Percentiles rank a stretch among this genome's conserved stretches.
phyloP scores from a whole-genome alignment of 495 filamentous ascomycete genomes.

The Pseudomonodictys pantanalensis region DNA sequence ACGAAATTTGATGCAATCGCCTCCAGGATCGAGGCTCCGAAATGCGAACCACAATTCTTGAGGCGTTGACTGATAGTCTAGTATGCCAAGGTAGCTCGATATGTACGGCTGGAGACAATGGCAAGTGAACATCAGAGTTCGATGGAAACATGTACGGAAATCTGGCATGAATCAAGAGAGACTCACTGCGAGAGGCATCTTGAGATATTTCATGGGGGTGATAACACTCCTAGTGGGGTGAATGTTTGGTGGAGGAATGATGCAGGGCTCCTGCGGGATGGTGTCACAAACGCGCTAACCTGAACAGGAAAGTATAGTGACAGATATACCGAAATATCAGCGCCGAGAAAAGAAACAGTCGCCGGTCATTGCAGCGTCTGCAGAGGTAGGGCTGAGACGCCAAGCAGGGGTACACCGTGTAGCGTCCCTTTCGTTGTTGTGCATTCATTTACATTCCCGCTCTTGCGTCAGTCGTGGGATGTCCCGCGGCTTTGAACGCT shows the following conservation, averaged over 20 bases:
- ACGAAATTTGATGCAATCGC: no score
- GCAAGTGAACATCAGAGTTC: no score
- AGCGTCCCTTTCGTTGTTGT: no score
- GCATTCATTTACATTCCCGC: background rate
- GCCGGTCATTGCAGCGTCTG: no score
- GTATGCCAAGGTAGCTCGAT: no score
- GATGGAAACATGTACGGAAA: background rate
- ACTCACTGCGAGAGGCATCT: slow-evolving; percentile 39
- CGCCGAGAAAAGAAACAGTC: no score
- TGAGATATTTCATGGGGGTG: slow-evolving; percentile 14
- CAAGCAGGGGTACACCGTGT: no score
- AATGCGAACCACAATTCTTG: no score
- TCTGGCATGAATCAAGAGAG: background rate
- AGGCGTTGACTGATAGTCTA: no score
- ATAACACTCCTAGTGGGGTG: background rate
- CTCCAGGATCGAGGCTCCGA: no score
- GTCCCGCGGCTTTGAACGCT: background rate
- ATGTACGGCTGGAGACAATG: no score
- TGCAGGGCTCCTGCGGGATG: background rate
- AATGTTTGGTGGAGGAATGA: background rate
- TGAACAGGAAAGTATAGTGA: slow-evolving; percentile 1
- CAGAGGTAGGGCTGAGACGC: no score
- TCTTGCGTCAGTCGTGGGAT: background rate
- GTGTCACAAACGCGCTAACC: background rate
- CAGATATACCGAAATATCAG: background rate